phyloP scores from a whole-genome alignment of 257 asterid genomes.

The Gentiana dahurica region DNA sequence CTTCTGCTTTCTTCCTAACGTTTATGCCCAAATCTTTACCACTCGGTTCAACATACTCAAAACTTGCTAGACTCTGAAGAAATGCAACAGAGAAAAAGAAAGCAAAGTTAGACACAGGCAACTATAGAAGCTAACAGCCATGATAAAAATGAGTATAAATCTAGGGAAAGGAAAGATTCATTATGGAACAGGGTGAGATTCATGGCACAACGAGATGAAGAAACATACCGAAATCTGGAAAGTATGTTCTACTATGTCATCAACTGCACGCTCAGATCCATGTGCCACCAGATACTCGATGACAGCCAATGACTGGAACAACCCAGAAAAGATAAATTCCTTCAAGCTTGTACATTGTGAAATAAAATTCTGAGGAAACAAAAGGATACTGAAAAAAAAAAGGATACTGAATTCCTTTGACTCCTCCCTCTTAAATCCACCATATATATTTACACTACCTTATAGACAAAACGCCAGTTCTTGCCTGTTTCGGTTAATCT shows the following conservation, averaged over 20 bases:
- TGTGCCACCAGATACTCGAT: slow-evolving; percentile 94
- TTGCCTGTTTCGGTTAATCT: slow-evolving; percentile 76
- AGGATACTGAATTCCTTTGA: neutral
- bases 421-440: no score
- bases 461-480: slow-evolving; percentile 85
- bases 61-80: slow-evolving; percentile 67
- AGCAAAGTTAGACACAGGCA: slow-evolving; percentile 13
- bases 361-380: neutral
- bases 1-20: slow-evolving; percentile 87
- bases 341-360: neutral
- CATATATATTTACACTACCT: slow-evolving; percentile 33
- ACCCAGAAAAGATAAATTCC: slow-evolving; percentile 13
- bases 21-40: slow-evolving; percentile 87
- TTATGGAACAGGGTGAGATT: slow-evolving; percentile 4
- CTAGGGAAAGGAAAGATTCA: slow-evolving; percentile 6
- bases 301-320: slow-evolving; percentile 67
- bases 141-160: neutral
- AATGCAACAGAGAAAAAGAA: slow-evolving; percentile 14
- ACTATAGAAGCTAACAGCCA: neutral
- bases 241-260: slow-evolving; percentile 86
- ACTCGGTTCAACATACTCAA: slow-evolving; percentile 84
- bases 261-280: slow-evolving; percentile 97
- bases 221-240: slow-evolving; percentile 80
- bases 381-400: neutral
- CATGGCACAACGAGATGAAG: slow-evolving; percentile 13